Evolutionary conservation across 2,329 filamentous ascomycete species (phyloP), one percentile per base, ranked within the genome.

Genomic region (Colletotrichum melonis): DNA sequence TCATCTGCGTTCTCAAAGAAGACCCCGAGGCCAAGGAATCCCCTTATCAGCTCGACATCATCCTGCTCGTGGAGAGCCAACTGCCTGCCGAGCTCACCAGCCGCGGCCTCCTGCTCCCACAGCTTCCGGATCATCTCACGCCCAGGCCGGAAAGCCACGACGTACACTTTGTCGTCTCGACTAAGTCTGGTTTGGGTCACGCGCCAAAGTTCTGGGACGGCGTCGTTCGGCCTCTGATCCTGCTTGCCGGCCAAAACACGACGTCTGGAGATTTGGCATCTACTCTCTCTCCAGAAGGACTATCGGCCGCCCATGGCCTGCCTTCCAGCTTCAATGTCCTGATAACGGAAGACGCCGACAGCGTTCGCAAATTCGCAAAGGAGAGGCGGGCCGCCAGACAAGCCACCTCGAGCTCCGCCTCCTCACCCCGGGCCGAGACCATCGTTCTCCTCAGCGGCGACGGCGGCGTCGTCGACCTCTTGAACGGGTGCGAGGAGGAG

Each of bases 371-470:
- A 1, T 90, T 97, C 66, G 89, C 92, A 0, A 77, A 75, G 3
- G 58, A 76, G 2, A 76, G 86, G 14, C 81, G 83, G 78, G 78
- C 81, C 26, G 83, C 69, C 67, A 82, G 64, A 2, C 16, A 86
- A 1, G 76, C 62, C 9, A 22, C 54, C 2, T n/a, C 42, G 1
- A 16, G 80, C n/a, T 69, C 26, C 3, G 46, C 67, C 32, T 35
- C 70, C 5, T 46, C 38, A 28, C 52, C 70, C n/a, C 68, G 74
- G 65, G 65, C 75, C 32, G 64, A 92, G 78, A 91, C 92, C 0
- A 87, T 98, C 30, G 83, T 98, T 35, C 88, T 98, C 14, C 87
- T 98, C 5, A 96, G 93, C 62, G 96, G 96, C 7, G 96, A 98
- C 81, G 96, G 96, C 16, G 96, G 95, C 6, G 82, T 97, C 2